These are phyloP conservation scores for Grosmannia huntii DNA, from an alignment of 2,329 filamentous ascomycete species.

Conservation along the genomic window DNA sequence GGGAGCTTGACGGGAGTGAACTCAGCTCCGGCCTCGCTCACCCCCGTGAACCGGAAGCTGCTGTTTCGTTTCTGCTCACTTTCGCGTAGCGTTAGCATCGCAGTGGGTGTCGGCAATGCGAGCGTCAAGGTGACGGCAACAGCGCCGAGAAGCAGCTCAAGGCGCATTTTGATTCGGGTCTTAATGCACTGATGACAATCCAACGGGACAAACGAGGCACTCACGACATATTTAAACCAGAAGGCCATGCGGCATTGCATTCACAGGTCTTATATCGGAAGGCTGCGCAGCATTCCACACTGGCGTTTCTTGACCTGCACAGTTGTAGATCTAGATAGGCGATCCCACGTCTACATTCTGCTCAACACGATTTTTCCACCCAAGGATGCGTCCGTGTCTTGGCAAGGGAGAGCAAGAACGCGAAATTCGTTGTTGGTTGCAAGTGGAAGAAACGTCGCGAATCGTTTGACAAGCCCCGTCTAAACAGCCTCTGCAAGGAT, in stretches of 20 bases:
- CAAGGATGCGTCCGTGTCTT: neutral
- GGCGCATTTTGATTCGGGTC: conserved; percentile 18
- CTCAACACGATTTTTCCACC: neutral
- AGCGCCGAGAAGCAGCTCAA: conserved; percentile 19
- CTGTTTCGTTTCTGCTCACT: conserved; percentile 20
- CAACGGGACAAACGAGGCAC: neutral
- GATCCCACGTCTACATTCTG: neutral
- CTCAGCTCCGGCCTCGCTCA: conserved; percentile 44
- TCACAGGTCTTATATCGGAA: neutral
- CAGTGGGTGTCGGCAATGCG: conserved; percentile 15
- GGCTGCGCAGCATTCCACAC: neutral
- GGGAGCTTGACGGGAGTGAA: conserved; percentile 45
- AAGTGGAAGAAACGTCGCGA: neutral
- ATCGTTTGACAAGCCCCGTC: no score
- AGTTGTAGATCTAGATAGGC: neutral
- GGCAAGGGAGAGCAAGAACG: neutral
- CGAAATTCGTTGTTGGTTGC: neutral
- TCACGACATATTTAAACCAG: neutral
- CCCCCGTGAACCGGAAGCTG: conserved; percentile 23
- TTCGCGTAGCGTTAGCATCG: conserved; percentile 11
- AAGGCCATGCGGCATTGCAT: no score
- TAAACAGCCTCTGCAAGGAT: no score
- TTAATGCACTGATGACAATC: neutral
- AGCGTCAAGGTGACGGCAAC: conserved; percentile 18
- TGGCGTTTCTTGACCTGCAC: neutral